phyloP scores from a whole-genome alignment of 2,329 filamentous ascomycete species.

The Esteya vermicola region DNA sequence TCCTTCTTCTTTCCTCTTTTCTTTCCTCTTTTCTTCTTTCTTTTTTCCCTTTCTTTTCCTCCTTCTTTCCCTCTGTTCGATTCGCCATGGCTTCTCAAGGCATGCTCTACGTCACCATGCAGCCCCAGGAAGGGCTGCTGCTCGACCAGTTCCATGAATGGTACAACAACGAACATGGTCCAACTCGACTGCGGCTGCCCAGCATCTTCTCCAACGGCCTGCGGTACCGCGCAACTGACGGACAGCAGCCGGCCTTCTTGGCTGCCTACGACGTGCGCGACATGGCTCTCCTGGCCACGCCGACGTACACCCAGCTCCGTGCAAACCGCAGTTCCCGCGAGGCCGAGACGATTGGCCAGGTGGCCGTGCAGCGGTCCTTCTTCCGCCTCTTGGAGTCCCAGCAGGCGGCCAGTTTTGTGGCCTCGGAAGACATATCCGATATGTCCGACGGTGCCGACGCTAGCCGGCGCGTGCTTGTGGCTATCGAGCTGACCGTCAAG shows the following conservation, averaged over 20 bases:
- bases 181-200: slow-evolving; percentile 60
- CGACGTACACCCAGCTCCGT: slow-evolving; percentile 54
- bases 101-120: slow-evolving; percentile 77
- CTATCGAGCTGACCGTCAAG: slow-evolving; percentile 40
- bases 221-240: slow-evolving; percentile 58
- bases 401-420: slow-evolving; percentile 40
- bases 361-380: slow-evolving; percentile 54
- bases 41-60: background rate
- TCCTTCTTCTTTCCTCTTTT: background rate
- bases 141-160: slow-evolving; percentile 70
- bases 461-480: slow-evolving; percentile 45
- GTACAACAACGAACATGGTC: slow-evolving; percentile 91
- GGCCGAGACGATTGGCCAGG: slow-evolving; percentile 37
- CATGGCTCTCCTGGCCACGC: slow-evolving; percentile 55
- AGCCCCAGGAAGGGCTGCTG: slow-evolving; percentile 53
- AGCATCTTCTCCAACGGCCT: slow-evolving; percentile 64
- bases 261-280: slow-evolving; percentile 71
- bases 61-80: background rate
- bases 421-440: slow-evolving; percentile 46
- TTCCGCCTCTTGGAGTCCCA: slow-evolving; percentile 50
- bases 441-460: slow-evolving; percentile 31
- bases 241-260: slow-evolving; percentile 51
- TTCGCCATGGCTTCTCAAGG: slow-evolving; percentile 32
- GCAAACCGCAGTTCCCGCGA: slow-evolving; percentile 40
- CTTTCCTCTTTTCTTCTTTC: background rate